A percentile compares a stretch with the other conserved stretches of the same genome.
phyloP scores from a whole-genome alignment of 306 rosid genomes.

The Betula pendula region DNA sequence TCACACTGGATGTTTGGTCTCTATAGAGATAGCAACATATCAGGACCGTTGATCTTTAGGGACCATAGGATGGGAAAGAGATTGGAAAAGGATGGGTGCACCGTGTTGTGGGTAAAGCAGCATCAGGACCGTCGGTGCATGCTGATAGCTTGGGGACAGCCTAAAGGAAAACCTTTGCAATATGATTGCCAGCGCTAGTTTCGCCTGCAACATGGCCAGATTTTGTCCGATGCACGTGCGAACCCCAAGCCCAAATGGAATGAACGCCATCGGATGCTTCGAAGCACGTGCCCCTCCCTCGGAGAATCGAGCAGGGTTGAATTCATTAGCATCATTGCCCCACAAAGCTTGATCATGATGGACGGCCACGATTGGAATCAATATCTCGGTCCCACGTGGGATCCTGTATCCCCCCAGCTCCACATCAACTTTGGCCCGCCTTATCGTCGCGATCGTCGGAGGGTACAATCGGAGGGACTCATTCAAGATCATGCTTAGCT shows the following conservation, averaged over 20 bases:
- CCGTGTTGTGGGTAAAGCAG: conserved; percentile 92
- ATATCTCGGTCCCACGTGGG: conserved; percentile 81
- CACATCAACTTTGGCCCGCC: conserved; percentile 70
- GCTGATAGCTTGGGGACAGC: conserved; percentile 83
- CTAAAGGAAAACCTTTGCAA: conserved; percentile 83
- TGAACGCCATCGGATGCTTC: conserved; percentile 67
- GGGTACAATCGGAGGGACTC: conserved; percentile 85
- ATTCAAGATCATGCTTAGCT: conserved; percentile 87
- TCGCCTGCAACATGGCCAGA: conserved; percentile 78
- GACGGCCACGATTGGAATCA: conserved; percentile 86
- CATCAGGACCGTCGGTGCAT: conserved; percentile 96
- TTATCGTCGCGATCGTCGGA: conserved; percentile 74
- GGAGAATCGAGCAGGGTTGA: conserved; percentile 81
- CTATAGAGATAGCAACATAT: conserved; percentile 22
- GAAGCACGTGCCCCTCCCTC: conserved; percentile 75
- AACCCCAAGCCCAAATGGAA: conserved; percentile 81
- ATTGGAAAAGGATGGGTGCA: conserved; percentile 74
- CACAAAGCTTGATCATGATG: conserved; percentile 79
- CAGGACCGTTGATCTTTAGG: conserved; percentile 31
- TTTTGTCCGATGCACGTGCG: conserved; percentile 93
- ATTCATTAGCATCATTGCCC: conserved; percentile 83
- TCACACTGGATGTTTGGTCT: conserved; percentile 30
- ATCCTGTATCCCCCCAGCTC: conserved; percentile 69
- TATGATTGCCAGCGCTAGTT: conserved; percentile 68
- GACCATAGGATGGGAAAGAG: conserved; percentile 14